These are phyloP conservation scores for Piper betle DNA, from an alignment of 164 flowering plant genomes.

Conservation along the genomic window DNA sequence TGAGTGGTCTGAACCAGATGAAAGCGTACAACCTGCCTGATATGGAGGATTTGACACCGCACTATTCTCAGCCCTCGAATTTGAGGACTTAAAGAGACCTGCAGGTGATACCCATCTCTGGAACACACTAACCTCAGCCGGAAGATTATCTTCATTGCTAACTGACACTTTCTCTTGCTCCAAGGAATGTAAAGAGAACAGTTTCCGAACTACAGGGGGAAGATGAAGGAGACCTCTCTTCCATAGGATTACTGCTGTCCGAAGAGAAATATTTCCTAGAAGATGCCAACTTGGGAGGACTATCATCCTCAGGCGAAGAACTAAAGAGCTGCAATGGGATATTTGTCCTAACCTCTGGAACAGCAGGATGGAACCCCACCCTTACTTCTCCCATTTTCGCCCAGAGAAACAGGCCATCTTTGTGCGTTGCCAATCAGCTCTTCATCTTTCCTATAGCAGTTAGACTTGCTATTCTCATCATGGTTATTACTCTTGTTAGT, in stretches of 20 bases:
- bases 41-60: slow-evolving; percentile 36
- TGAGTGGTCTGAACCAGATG: slow-evolving; percentile 81
- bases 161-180: slow-evolving; percentile 29
- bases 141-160: slow-evolving; percentile 23
- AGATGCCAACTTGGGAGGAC: slow-evolving; percentile 41
- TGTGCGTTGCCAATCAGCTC: slow-evolving; percentile 19
- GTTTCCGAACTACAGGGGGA: slow-evolving; percentile 52
- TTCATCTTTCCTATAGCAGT: slow-evolving; percentile 20
- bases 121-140: slow-evolving; percentile 22
- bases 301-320: slow-evolving; percentile 58
- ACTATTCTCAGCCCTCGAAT: slow-evolving; percentile 23
- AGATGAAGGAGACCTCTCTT: slow-evolving; percentile 66
- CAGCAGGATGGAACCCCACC: slow-evolving; percentile 34
- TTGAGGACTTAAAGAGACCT: slow-evolving; percentile 44
- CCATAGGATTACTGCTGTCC: slow-evolving; percentile 70
- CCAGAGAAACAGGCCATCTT: slow-evolving; percentile 19
- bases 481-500: slow-evolving; percentile 26
- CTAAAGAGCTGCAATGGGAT: slow-evolving; percentile 58
- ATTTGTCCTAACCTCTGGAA: slow-evolving; percentile 30
- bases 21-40: slow-evolving; percentile 57
- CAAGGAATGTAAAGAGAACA: slow-evolving; percentile 54
- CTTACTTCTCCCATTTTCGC: slow-evolving; percentile 48
- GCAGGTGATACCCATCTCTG: slow-evolving; percentile 34
- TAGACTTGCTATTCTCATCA: slow-evolving; percentile 32
- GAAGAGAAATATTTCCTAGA: slow-evolving; percentile 69